Evolutionary conservation across 2,329 filamentous ascomycete genomes (phyloP).

Genomic region (Cladophialophora psammophila): DNA sequence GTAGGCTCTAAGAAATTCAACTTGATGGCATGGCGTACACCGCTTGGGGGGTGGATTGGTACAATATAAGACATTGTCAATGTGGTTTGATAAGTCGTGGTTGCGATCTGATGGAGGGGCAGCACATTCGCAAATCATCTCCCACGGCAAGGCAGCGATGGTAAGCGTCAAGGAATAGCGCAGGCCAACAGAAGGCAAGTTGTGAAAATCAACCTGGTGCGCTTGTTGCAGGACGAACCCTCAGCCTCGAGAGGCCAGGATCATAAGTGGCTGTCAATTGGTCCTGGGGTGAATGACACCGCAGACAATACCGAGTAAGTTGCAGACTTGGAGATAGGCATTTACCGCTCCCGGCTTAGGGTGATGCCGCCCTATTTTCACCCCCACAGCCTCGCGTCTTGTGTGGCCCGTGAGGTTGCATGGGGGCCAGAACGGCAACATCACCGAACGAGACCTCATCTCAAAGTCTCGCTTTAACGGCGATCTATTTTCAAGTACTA

Average conservation of each 20-base stretch:
- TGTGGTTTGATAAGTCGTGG: background rate
- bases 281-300: background rate
- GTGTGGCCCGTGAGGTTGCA: too few relatives aligned
- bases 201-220: background rate
- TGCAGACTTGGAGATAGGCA: background rate
- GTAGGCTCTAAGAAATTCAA: slow-evolving; percentile 76
- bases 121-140: slow-evolving; percentile 9
- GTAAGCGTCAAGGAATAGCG: background rate
- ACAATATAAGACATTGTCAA: slow-evolving; percentile 86
- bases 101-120: slow-evolving; percentile 14
- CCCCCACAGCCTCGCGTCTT: too few relatives aligned
- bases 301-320: background rate
- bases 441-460: too few relatives aligned
- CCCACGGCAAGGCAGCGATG: background rate
- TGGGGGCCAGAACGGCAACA: too few relatives aligned
- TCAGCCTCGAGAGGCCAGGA: background rate
- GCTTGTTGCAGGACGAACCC: background rate
- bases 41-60: slow-evolving; percentile 90
- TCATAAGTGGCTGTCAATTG: background rate
- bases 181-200: background rate
- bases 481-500: too few relatives aligned
- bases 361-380: too few relatives aligned
- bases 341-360: too few relatives aligned
- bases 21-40: slow-evolving; percentile 85
- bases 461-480: too few relatives aligned